Evolutionary conservation across 1,139 yeast species (phyloP), one percentile per base, ranked within the genome.

Genomic region (Suhomyces bokatorum): DNA sequence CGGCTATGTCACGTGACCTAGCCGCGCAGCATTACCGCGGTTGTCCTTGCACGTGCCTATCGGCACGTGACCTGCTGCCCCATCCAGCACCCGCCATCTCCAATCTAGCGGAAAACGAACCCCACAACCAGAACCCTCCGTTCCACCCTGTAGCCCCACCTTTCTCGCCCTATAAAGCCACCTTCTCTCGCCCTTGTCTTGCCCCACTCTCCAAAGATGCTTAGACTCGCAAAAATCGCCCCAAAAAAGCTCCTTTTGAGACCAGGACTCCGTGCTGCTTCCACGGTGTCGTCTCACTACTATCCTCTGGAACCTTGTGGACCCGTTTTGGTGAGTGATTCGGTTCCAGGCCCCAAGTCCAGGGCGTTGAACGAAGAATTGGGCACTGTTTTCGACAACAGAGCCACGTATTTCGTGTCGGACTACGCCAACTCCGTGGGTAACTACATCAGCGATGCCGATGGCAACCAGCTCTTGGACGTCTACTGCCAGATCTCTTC

Each of bases 401-500:
- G 87, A 60, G 83, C 87, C 24, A 78, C 85, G n/a, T 82, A 82
- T 59, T 83, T 84, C 57, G 76, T 83, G 40, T 77, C 83, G 31
- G 89, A 85, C 62, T 85, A 83, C 62, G 71, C 72, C 51, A 77
- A 82, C 43, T 82, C 87, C 2, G 49, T 66, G n/a, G 91, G 90
- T 52, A 85, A 85, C 65, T 85, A 83, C 62, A 78, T 85, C 44
- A 75, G 78, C 44, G 90, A 85, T 64, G 86, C 78, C 15, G 90
- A 85, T 60, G 88, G 87, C 15, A 85, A 84, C 61, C 66, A 66
- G 37, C 72, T 75, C 51, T 67, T 85, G 47, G 91, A 85, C 59
- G 76, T 83, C 17, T 85, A 82, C 58, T 83, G 86, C 39, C 91
- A 85, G 66, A 84, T 85, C 55, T 80, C 90, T 10, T 84, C 90